These are phyloP conservation scores for Fusarium fujikuroi DNA, from an alignment of 2,329 filamentous ascomycete genomes.

Conservation along the genomic window DNA sequence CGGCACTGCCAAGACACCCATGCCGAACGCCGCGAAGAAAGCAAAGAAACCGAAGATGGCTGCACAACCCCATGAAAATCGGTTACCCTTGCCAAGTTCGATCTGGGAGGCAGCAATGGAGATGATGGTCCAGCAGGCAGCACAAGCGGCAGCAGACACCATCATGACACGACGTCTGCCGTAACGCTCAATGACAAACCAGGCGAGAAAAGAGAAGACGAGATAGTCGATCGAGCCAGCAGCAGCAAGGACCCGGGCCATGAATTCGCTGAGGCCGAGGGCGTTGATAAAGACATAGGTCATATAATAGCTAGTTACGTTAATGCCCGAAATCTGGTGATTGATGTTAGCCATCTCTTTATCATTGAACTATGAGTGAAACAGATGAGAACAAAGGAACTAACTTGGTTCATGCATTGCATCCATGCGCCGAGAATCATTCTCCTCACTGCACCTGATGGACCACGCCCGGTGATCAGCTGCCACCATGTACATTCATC, in stretches of 20 bases:
- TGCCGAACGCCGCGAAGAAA: background rate
- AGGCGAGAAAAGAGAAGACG: background rate
- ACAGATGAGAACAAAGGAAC: background rate
- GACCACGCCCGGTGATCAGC: background rate
- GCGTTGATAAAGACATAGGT: background rate
- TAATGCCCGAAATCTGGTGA: background rate
- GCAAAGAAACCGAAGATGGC: background rate
- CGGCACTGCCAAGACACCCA: background rate
- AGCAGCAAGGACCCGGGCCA: background rate
- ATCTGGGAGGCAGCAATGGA: background rate
- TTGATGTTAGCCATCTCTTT: background rate
- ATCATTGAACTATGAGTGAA: background rate
- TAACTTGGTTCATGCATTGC: constrained; percentile 1
- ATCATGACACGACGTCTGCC: background rate
- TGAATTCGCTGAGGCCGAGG: background rate
- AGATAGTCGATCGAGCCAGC: background rate
- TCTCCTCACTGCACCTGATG: background rate
- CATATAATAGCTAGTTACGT: background rate
- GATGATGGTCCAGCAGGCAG: background rate
- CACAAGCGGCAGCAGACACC: background rate
- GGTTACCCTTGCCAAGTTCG: background rate
- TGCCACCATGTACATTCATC: background rate
- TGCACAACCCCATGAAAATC: background rate
- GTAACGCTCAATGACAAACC: background rate
- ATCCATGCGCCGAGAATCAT: background rate